These are phyloP conservation scores for Ustilago curta DNA, from an alignment of 1,284 basidiomycete genomes.

Conservation along the genomic window DNA sequence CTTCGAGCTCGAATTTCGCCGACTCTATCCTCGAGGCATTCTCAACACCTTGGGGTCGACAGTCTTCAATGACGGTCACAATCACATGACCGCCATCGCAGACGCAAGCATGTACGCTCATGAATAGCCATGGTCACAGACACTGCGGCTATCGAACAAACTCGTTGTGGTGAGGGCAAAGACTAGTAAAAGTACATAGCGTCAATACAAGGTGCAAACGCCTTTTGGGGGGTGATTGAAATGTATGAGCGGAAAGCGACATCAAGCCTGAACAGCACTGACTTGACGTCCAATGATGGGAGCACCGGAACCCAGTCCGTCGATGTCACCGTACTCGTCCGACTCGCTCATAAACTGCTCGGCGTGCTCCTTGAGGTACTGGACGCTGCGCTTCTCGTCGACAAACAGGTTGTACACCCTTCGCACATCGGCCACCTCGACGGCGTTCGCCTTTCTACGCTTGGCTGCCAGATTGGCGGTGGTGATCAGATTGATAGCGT, in stretches of 20 bases:
- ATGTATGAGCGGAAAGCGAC: not conserved
- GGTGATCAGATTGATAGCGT: slow-evolving; percentile 91
- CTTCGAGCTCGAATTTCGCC: slow-evolving; percentile 14
- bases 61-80: not conserved
- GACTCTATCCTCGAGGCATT: not conserved
- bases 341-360: slow-evolving; percentile 74
- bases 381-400: slow-evolving; percentile 92
- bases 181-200: slow-evolving; percentile 41
- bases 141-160: not conserved
- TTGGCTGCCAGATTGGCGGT: slow-evolving; percentile 85
- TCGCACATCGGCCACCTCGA: slow-evolving; percentile 85
- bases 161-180: slow-evolving; percentile 2
- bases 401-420: slow-evolving; percentile 84
- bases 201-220: slow-evolving; percentile 5
- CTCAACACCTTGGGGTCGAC: not conserved
- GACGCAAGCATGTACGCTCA: not conserved
- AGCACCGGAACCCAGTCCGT: slow-evolving; percentile 31
- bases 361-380: slow-evolving; percentile 87
- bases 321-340: slow-evolving; percentile 53
- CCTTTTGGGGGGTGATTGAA: slow-evolving; percentile 1
- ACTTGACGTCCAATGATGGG: slow-evolving; percentile 41
- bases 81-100: not conserved
- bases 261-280: slow-evolving; percentile 22
- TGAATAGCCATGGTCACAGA: too few relatives aligned
- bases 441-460: slow-evolving; percentile 79